Base-by-base conservation (phyloP, 768 basidiomycete genomes). In the Sarcomyxa edulis region DNA sequence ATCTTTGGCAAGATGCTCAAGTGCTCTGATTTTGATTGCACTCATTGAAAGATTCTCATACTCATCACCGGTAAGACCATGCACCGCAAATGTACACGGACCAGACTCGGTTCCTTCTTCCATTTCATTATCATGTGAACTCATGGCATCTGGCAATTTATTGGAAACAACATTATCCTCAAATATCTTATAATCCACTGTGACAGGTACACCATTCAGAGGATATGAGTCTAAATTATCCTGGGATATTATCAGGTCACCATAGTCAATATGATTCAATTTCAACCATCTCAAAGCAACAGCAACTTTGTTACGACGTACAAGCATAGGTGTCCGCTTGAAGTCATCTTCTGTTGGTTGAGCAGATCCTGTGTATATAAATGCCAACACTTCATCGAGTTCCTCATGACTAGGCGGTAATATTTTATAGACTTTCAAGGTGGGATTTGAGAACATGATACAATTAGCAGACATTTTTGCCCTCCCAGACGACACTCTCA, bases 31-130 rank as follows among this genome's bases (percentile, higher is more conserved):
- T 32, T 56, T 56, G 2, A 54, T 24, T 7, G 36, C 29, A 10
- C 38, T 42, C 6, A 44, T 30, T 1, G 39, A 15, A 22, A 52
- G 37, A n/a, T 41, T 34, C 18, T 46, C 32, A 12, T 49, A 33
- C 3, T 48, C 27, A 15, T 53, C 48, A 16, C 55, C 53, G 1
- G 54, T 58, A 1, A 71, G 11, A 7, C 65, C 61, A 44, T 66
- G 61, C 0, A 71, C 63, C 9, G 52, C 40, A 40, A 69, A 66
- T 0, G 65, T 50, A 46, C 67, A 68, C 1, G 24, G 21, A 5
- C 62, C 66, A 1, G 36, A 27, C 16, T 44, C 42, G 0, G 44
- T 49, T 1, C 62, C 61, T 38, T 43, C 45, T 30, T 54, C 53
- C 8, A 33, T 20, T 21, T 48, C 46, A 25, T 32, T 39, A 30